These are phyloP conservation scores for Penicillium polonicum DNA, from an alignment of 2,329 filamentous ascomycete species.

Conservation along the genomic window DNA sequence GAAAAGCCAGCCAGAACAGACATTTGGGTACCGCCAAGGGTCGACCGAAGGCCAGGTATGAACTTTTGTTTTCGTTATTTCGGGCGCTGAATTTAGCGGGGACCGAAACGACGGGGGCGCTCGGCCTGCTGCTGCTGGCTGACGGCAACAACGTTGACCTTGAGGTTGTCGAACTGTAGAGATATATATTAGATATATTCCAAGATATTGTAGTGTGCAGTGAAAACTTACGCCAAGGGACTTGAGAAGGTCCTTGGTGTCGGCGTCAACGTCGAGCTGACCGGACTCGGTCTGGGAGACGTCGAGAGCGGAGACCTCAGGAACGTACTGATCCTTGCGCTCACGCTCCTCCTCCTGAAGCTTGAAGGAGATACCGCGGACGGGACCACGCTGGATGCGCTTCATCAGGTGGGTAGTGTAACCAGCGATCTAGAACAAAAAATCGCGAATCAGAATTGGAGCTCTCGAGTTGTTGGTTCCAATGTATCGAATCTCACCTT, in stretches of 20 bases:
- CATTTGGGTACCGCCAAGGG: constrained; percentile 27
- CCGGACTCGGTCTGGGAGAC: constrained; percentile 92
- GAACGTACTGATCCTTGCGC: constrained; percentile 99
- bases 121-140: constrained; percentile 83
- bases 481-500: constrained; percentile 65
- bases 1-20: constrained; percentile 30
- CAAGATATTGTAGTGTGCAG: neutral
- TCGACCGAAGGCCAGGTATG: constrained; percentile 32
- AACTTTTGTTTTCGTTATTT: constrained; percentile 27
- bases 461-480: neutral
- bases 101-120: constrained; percentile 72
- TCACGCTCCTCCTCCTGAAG: constrained; percentile 99
- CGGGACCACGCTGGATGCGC: constrained; percentile 98
- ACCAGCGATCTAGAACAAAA: constrained; percentile 72
- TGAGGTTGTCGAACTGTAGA: constrained; percentile 87
- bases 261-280: constrained; percentile 89
- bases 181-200: constrained; percentile 5
- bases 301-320: constrained; percentile 97
- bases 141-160: constrained; percentile 92
- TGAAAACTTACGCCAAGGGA: constrained; percentile 83
- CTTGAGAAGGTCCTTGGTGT: constrained; percentile 99
- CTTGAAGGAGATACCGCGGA: constrained; percentile 99
- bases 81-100: constrained; percentile 25
- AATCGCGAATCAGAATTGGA: constrained; percentile 1
- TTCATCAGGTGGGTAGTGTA: constrained; percentile 99